Percentiles rank a stretch among this genome's conserved stretches.
Conservation (phyloP, 2,329 filamentous ascomycete species). For the Monosporascus ibericus region DNA sequence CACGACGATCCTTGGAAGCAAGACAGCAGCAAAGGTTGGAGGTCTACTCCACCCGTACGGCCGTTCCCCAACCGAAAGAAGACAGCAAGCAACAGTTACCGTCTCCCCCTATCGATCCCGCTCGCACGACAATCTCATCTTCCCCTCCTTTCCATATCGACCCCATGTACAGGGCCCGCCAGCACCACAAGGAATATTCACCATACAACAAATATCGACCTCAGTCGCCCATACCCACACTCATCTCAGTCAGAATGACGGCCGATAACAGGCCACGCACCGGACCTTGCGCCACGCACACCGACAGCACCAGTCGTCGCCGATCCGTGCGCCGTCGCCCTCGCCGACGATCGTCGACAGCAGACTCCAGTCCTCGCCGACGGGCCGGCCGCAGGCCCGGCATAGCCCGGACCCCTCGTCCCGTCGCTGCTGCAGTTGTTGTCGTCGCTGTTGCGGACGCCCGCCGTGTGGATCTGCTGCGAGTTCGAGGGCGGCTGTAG, state of each 20-base stretch:
- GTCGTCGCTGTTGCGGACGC: background rate
- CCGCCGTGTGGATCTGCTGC: background rate
- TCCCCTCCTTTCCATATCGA: too few relatives aligned
- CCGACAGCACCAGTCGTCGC: constrained; percentile 18
- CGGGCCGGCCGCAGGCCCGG: constrained; percentile 15
- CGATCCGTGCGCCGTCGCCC: constrained; percentile 12
- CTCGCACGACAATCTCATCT: too few relatives aligned
- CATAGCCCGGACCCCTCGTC: constrained; percentile 5
- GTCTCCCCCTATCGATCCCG: too few relatives aligned
- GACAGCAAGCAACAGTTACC: too few relatives aligned
- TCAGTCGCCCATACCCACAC: too few relatives aligned
- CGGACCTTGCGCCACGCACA: constrained; percentile 16
- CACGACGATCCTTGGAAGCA: too few relatives aligned
- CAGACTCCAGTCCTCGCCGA: constrained; percentile 18
- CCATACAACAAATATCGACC: constrained; percentile 7
- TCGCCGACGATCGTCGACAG: constrained; percentile 12
- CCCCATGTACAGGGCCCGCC: background rate
- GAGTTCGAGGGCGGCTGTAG: too few relatives aligned
- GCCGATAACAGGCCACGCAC: background rate
- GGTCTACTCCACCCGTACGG: too few relatives aligned
- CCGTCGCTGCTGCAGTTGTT: background rate
- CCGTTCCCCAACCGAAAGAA: too few relatives aligned
- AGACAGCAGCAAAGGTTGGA: too few relatives aligned
- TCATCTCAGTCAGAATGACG: background rate
- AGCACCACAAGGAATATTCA: constrained; percentile 10